Conservation (phyloP, 1,139 yeast genomes). For the Arxiozyma slooffiae region DNA sequence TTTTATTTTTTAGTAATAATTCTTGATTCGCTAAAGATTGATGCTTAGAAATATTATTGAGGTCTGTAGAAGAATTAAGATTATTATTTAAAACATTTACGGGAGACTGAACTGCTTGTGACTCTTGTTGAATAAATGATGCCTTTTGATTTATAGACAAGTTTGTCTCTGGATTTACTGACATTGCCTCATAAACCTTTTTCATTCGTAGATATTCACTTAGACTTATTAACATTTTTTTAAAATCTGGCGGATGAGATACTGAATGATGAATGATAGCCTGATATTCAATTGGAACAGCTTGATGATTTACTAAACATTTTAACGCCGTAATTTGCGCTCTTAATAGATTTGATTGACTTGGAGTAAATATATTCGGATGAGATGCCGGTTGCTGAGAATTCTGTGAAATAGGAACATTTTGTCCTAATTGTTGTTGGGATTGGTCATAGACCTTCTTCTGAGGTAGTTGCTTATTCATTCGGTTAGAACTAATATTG, state of each 20-base stretch:
- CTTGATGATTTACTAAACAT: constrained; percentile 47
- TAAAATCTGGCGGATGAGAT: constrained; percentile 30
- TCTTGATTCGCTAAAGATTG: background rate
- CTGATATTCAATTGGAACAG: constrained; percentile 49
- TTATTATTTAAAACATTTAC: background rate
- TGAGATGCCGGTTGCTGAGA: constrained; percentile 32
- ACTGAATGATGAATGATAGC: constrained; percentile 31
- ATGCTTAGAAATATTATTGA: background rate
- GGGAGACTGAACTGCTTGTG: background rate
- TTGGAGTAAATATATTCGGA: constrained; percentile 20
- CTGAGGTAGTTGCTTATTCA: constrained; percentile 9
- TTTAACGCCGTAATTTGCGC: constrained; percentile 67
- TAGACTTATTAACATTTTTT: constrained; percentile 22
- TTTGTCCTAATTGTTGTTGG: constrained; percentile 5
- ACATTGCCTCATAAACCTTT: constrained; percentile 14
- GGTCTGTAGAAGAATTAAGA: background rate
- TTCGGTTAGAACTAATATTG: background rate
- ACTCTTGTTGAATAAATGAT: background rate
- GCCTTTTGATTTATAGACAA: background rate
- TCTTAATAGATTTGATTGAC: constrained; percentile 55
- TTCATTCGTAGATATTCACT: constrained; percentile 25
- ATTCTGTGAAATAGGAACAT: background rate
- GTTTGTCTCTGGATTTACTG: background rate
- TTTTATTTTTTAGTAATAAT: background rate
- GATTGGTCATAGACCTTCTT: constrained; percentile 9